These are phyloP conservation scores for Inga oerstediana DNA, from an alignment of 306 rosid species.

Conservation along the genomic window DNA sequence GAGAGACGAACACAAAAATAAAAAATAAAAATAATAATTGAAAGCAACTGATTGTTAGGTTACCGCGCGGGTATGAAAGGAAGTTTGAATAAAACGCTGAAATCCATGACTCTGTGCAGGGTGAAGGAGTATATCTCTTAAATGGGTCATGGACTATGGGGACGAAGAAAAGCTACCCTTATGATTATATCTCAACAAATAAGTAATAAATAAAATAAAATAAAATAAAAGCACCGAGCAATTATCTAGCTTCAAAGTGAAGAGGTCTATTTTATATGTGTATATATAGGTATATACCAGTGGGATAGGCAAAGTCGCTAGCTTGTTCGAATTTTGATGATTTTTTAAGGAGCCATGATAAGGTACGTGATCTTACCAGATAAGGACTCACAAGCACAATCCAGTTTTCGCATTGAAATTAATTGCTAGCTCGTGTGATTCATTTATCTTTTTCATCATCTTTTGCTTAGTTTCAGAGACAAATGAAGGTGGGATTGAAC, in stretches of 20 bases:
- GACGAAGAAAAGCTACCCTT: slow-evolving; percentile 25
- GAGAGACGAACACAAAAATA: background rate
- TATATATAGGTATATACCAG: background rate
- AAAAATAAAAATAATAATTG: too few relatives aligned
- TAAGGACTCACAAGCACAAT: slow-evolving; percentile 32
- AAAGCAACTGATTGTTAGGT: slow-evolving; percentile 42
- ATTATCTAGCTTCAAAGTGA: background rate
- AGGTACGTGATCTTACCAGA: slow-evolving; percentile 73
- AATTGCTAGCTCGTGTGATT: slow-evolving; percentile 47
- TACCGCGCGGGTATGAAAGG: slow-evolving; percentile 93
- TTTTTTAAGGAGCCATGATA: slow-evolving; percentile 50
- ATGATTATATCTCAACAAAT: slow-evolving; percentile 6
- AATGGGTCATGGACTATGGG: slow-evolving; percentile 39
- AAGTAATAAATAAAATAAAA: slow-evolving; percentile 4
- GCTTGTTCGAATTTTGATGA: slow-evolving; percentile 50
- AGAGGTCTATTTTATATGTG: background rate
- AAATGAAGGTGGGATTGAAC: background rate
- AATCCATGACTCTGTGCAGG: slow-evolving; percentile 54
- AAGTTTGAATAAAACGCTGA: slow-evolving; percentile 92
- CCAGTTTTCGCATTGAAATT: slow-evolving; percentile 40
- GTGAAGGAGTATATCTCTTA: background rate
- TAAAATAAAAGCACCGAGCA: background rate
- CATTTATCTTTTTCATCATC: slow-evolving; percentile 12
- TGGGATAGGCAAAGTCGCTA: background rate
- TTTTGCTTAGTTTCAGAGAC: background rate